Conservation (phyloP, 2,329 filamentous ascomycete species). For the Alternaria brassicae region DNA sequence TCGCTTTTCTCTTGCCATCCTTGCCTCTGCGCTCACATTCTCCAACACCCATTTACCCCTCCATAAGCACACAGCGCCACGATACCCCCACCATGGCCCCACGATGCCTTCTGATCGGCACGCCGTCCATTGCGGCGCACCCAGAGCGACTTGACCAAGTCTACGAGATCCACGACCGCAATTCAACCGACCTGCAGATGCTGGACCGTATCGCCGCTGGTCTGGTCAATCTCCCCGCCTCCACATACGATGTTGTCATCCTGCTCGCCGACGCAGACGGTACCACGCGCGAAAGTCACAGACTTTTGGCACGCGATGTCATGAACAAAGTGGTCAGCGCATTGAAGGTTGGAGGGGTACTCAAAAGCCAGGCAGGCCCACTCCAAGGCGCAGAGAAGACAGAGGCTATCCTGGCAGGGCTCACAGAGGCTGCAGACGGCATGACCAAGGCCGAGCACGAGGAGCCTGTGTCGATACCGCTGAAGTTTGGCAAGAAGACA, state of each 20-base stretch:
- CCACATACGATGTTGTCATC: constrained; percentile 84
- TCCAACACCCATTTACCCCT: constrained; percentile 2
- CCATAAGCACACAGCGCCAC: constrained; percentile 3
- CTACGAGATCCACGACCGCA: constrained; percentile 75
- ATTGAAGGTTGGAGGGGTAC: constrained; percentile 71
- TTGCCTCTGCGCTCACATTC: neutral
- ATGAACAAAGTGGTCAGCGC: constrained; percentile 73
- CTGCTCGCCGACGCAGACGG: constrained; percentile 81
- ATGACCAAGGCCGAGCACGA: constrained; percentile 76
- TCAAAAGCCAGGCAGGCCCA: constrained; percentile 73
- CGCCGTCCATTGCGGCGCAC: constrained; percentile 86
- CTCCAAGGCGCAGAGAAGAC: constrained; percentile 64
- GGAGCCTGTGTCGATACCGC: constrained; percentile 63
- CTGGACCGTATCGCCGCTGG: constrained; percentile 88
- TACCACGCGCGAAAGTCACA: constrained; percentile 65
- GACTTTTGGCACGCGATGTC: constrained; percentile 71
- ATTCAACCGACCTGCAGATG: constrained; percentile 91
- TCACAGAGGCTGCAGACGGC: constrained; percentile 68
- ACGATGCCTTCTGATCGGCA: constrained; percentile 84
- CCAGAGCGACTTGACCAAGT: constrained; percentile 77
- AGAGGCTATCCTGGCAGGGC: constrained; percentile 85
- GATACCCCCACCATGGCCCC: constrained; percentile 43
- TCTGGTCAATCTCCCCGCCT: constrained; percentile 75
- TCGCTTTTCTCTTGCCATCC: neutral
- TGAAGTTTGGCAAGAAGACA: constrained; percentile 70